Conservation (phyloP, 352 stramenopile species). For the Phytophthora colocasiae region DNA sequence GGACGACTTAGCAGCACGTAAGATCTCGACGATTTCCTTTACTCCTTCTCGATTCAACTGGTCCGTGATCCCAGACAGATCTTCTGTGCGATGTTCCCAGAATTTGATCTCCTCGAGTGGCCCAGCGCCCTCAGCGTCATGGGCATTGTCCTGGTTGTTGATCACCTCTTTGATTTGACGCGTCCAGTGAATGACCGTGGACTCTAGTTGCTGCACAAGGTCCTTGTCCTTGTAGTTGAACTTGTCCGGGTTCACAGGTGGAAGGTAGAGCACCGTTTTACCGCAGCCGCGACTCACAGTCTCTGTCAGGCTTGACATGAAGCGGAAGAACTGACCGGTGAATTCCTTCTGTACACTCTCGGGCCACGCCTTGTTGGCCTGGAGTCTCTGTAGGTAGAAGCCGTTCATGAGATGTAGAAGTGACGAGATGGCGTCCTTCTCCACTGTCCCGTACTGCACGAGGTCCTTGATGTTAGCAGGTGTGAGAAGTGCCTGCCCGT, state of each 20-base stretch:
- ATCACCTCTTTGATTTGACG: slow-evolving; percentile 97
- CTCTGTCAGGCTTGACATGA: slow-evolving; percentile 96
- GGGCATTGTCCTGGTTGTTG: slow-evolving; percentile 94
- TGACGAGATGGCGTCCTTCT: slow-evolving; percentile 80
- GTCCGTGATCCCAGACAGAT: slow-evolving; percentile 94
- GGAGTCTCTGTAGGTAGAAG: slow-evolving; percentile 83
- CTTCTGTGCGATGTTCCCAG: slow-evolving; percentile 92
- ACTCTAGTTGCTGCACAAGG: slow-evolving; percentile 96
- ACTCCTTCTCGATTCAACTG: slow-evolving; percentile 93
- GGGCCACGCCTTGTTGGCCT: slow-evolving; percentile 87
- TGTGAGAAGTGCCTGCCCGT: slow-evolving; percentile 72
- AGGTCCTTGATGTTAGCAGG: slow-evolving; percentile 61
- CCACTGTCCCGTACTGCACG: slow-evolving; percentile 82
- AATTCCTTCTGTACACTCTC: slow-evolving; percentile 96
- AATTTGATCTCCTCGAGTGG: slow-evolving; percentile 97
- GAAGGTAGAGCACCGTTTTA: slow-evolving; percentile 95
- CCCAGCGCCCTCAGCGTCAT: slow-evolving; percentile 90
- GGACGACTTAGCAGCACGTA: slow-evolving; percentile 91
- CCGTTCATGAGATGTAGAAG: slow-evolving; percentile 88
- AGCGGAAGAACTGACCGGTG: slow-evolving; percentile 93
- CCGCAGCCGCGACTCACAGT: slow-evolving; percentile 90
- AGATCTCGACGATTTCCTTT: slow-evolving; percentile 90
- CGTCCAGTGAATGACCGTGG: slow-evolving; percentile 97
- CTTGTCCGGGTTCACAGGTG: slow-evolving; percentile 80
- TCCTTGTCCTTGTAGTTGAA: slow-evolving; percentile 95